A percentile compares a stretch with the other conserved stretches of the same genome.
phyloP scores from a whole-genome alignment of 2,329 filamentous ascomycete genomes.

The Aspergillus fischeri region DNA sequence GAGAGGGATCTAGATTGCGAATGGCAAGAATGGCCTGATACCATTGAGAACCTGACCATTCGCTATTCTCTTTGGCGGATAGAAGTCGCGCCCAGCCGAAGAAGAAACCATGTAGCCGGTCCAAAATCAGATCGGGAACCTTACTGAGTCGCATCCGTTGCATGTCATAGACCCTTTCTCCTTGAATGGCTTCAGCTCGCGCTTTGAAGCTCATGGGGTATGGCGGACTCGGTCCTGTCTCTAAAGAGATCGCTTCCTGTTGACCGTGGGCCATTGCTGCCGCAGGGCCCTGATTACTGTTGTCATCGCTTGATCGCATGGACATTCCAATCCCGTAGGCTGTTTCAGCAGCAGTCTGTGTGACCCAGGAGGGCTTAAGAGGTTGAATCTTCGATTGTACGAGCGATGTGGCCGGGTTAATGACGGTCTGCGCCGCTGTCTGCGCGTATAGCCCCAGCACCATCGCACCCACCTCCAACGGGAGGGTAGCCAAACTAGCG shows the following conservation, averaged over 20 bases:
- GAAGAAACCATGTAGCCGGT: slow-evolving; percentile 58
- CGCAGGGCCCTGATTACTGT: not conserved
- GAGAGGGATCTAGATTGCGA: slow-evolving; percentile 40
- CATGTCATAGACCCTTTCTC: slow-evolving; percentile 41
- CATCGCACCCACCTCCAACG: slow-evolving; percentile 58
- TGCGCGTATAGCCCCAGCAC: slow-evolving; percentile 42
- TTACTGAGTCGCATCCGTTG: slow-evolving; percentile 54
- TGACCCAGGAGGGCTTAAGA: slow-evolving; percentile 27
- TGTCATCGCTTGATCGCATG: not conserved
- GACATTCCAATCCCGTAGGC: slow-evolving; percentile 20
- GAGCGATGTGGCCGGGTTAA: slow-evolving; percentile 20
- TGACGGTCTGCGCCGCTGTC: slow-evolving; percentile 23
- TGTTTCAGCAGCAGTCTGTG: slow-evolving; percentile 27
- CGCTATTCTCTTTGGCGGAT: slow-evolving; percentile 29
- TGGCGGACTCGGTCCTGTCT: slow-evolving; percentile 30
- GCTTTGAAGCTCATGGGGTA: slow-evolving; percentile 28
- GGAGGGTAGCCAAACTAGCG: slow-evolving; percentile 61
- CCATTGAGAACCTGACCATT: slow-evolving; percentile 47
- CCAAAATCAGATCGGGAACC: slow-evolving; percentile 50
- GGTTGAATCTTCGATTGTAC: slow-evolving; percentile 24
- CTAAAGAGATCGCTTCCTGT: slow-evolving; percentile 10
- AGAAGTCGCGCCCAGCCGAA: slow-evolving; percentile 58
- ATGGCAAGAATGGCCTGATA: slow-evolving; percentile 57
- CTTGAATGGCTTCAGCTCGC: slow-evolving; percentile 44
- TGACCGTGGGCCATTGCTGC: not conserved